phyloP scores from a whole-genome alignment of 805 yeast species.

The Priceomyces medius region DNA sequence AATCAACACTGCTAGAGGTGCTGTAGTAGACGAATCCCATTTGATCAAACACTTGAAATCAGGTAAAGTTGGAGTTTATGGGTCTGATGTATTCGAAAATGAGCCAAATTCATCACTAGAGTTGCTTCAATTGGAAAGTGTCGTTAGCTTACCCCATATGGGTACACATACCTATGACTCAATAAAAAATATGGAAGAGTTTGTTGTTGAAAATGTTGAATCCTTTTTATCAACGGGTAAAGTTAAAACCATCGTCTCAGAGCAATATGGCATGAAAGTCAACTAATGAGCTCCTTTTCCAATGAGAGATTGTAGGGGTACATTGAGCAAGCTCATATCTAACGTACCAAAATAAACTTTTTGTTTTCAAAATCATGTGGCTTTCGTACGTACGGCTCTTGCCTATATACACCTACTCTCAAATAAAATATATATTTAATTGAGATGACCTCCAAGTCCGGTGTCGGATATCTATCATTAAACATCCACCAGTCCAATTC shows the following conservation, averaged over 20 bases:
- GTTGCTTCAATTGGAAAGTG: slow-evolving; percentile 60
- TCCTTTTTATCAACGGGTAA: slow-evolving; percentile 62
- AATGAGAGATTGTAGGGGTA: too few species aligned
- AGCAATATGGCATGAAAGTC: slow-evolving; percentile 44
- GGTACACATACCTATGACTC: slow-evolving; percentile 82
- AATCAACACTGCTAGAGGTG: slow-evolving; percentile 85
- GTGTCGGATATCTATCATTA: background rate
- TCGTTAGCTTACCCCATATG: slow-evolving; percentile 83
- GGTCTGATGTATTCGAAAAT: slow-evolving; percentile 72
- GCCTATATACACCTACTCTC: too few species aligned
- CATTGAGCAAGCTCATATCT: too few species aligned
- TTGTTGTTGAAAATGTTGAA: slow-evolving; percentile 66
- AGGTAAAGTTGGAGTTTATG: slow-evolving; percentile 68
- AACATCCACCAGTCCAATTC: background rate
- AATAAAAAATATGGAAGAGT: slow-evolving; percentile 74
- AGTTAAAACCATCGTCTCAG: slow-evolving; percentile 80
- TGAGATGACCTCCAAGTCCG: background rate
- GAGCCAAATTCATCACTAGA: slow-evolving; percentile 74
- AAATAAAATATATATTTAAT: too few species aligned
- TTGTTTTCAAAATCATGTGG: too few species aligned
- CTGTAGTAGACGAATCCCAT: slow-evolving; percentile 68
- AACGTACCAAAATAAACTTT: too few species aligned
- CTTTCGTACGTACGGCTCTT: background rate
- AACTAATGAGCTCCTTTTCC: slow-evolving; percentile 16
- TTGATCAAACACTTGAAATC: slow-evolving; percentile 53